Percentiles rank a stretch among this genome's conserved stretches.
phyloP scores from a whole-genome alignment of 2,329 filamentous ascomycete species.

The Didymosphaeria variabile region DNA sequence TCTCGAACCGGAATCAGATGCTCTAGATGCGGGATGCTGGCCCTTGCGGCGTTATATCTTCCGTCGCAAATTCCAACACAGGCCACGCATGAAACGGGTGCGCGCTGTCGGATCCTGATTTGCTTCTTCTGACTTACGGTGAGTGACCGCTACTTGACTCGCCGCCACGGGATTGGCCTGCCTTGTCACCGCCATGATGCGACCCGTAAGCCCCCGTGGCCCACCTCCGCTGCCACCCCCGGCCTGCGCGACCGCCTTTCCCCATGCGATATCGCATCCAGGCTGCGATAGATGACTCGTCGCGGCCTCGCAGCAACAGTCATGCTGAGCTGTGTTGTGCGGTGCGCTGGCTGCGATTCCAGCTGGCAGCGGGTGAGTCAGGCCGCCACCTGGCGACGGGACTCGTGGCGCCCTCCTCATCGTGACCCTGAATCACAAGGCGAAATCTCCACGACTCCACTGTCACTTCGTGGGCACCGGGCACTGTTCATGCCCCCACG shows the following conservation, averaged over 20 bases:
- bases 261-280: conserved; percentile 32
- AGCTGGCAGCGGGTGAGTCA: conserved; percentile 12
- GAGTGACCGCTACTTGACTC: conserved; percentile 42
- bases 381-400: conserved; percentile 17
- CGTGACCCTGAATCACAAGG: conserved; percentile 19
- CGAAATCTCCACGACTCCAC: conserved; percentile 8
- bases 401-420: conserved; percentile 6
- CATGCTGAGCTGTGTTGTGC: conserved; percentile 16
- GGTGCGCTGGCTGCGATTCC: neutral
- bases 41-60: conserved; percentile 44
- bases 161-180: conserved; percentile 32
- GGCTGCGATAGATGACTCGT: conserved; percentile 37
- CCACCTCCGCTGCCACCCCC: conserved; percentile 30
- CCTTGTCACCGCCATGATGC: conserved; percentile 37
- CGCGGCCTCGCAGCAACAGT: conserved; percentile 27
- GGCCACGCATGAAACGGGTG: conserved; percentile 38
- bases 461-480: conserved; percentile 2
- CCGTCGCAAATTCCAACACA: conserved; percentile 31
- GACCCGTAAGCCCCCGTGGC: conserved; percentile 29
- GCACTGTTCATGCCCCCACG: conserved; percentile 14
- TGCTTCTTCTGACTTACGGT: conserved; percentile 41
- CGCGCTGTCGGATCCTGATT: conserved; percentile 36
- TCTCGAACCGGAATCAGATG: conserved; percentile 43
- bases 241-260: conserved; percentile 38
- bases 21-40: conserved; percentile 42